Conservation (phyloP, 768 basidiomycete genomes). For the Saitozyma sp. region DNA sequence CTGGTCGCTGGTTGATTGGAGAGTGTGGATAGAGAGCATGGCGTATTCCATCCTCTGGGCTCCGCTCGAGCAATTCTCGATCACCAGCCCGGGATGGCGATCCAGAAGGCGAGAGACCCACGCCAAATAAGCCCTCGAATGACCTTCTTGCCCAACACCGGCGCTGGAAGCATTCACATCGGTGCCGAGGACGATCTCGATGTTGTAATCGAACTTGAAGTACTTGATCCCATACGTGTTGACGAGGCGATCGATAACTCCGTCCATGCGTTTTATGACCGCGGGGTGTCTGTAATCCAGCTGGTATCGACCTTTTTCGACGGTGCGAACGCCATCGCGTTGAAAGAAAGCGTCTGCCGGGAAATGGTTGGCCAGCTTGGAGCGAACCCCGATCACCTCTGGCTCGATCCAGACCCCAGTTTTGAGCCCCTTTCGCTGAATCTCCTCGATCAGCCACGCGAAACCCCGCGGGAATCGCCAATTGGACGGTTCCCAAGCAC, state of each 20-base stretch:
- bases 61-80: constrained; percentile 10
- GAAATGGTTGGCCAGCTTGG: not conserved
- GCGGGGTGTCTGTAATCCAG: constrained; percentile 3
- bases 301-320: constrained; percentile 5
- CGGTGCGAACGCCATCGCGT: not conserved
- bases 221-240: not conserved
- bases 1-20: constrained; percentile 11
- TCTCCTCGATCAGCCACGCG: not conserved
- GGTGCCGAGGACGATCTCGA: constrained; percentile 8
- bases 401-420: constrained; percentile 11
- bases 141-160: constrained; percentile 2
- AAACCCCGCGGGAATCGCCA: constrained; percentile 5
- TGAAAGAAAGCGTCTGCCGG: constrained; percentile 5
- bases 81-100: constrained; percentile 8
- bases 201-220: constrained; percentile 15
- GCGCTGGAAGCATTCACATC: not conserved
- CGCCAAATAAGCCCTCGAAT: constrained; percentile 2
- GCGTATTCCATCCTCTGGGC: constrained; percentile 3
- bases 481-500: constrained; percentile 6
- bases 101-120: constrained; percentile 3
- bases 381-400: constrained; percentile 7
- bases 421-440: not conserved
- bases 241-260: constrained; percentile 3
- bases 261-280: not conserved
- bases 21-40: constrained; percentile 4